A percentile compares a stretch with the other conserved stretches of the same genome.
Conservation (phyloP, 371 early-diverging fungal genomes). For the Mortierella sp. region DNA sequence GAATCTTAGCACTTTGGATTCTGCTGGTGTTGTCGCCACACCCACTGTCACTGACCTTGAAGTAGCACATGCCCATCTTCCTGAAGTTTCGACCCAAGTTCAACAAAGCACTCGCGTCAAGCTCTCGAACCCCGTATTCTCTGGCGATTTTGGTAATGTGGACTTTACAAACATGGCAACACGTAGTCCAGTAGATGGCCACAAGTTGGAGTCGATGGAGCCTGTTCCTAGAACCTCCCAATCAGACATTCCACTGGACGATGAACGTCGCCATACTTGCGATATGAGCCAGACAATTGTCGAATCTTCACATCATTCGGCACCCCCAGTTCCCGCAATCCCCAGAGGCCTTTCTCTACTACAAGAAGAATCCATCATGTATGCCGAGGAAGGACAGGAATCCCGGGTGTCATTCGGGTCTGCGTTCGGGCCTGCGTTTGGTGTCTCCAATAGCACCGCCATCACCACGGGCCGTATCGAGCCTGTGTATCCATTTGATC, state of each 20-base stretch:
- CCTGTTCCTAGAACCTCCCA: conserved; percentile 29
- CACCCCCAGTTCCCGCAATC: conserved; percentile 47
- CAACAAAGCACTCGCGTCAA: conserved; percentile 12
- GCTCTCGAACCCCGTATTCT: not conserved
- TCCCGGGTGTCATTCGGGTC: conserved; percentile 50
- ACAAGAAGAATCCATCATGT: too few species aligned
- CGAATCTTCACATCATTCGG: conserved; percentile 11
- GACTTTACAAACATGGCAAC: not conserved
- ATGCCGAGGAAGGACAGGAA: conserved; percentile 17
- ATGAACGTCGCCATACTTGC: conserved; percentile 54
- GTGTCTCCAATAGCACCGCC: conserved; percentile 11
- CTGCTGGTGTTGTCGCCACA: conserved; percentile 15
- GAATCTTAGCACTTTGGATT: conserved; percentile 9
- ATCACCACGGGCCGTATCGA: conserved; percentile 32
- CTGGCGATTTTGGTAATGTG: not conserved
- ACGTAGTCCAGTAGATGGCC: conserved; percentile 6
- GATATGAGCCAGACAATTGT: conserved; percentile 51
- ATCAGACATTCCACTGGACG: conserved; percentile 37
- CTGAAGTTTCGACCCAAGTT: conserved; percentile 15
- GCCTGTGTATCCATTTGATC: conserved; percentile 7
- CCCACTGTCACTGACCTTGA: conserved; percentile 41
- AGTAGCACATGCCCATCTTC: conserved; percentile 21
- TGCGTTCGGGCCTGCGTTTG: conserved; percentile 21
- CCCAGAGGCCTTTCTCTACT: too few species aligned
- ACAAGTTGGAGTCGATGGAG: conserved; percentile 10